A percentile compares a stretch with the other conserved stretches of the same genome.
Evolutionary conservation across 2,329 filamentous ascomycete genomes (phyloP).

Genomic region (Escovopsis sp.): DNA sequence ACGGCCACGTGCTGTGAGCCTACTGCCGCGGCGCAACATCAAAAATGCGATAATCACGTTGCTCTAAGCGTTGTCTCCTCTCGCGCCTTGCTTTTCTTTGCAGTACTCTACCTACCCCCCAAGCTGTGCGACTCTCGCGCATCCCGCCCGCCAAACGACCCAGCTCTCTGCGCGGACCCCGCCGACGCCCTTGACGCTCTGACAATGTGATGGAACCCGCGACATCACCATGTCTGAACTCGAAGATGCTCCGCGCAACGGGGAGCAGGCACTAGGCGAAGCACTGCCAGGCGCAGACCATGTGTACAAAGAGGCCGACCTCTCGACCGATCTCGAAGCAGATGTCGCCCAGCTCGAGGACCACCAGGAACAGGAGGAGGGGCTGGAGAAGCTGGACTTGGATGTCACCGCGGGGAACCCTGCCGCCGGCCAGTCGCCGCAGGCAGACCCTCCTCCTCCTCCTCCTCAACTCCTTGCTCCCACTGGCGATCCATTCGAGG

Average conservation of each 20-base stretch:
- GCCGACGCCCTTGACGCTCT: neutral
- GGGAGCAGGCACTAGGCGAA: slow-evolving; percentile 26
- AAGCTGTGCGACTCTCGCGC: too few relatives aligned
- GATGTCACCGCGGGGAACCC: neutral
- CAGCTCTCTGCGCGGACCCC: neutral
- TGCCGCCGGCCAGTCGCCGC: too few relatives aligned
- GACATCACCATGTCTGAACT: slow-evolving; percentile 32
- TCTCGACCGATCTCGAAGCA: slow-evolving; percentile 4
- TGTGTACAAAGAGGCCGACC: neutral
- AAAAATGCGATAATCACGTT: too few relatives aligned
- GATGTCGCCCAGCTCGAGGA: slow-evolving; percentile 10
- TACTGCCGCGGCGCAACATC: too few relatives aligned
- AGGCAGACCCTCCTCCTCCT: slow-evolving; percentile 9
- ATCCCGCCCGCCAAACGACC: too few relatives aligned
- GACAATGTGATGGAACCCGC: slow-evolving; percentile 24
- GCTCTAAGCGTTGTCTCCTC: too few relatives aligned
- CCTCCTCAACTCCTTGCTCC: slow-evolving; percentile 20
- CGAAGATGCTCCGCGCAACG: slow-evolving; percentile 28
- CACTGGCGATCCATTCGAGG: slow-evolving; percentile 33
- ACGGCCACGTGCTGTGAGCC: too few relatives aligned
- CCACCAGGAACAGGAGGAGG: slow-evolving; percentile 5
- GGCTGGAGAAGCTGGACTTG: neutral
- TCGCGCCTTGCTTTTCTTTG: too few relatives aligned
- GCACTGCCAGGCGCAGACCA: slow-evolving; percentile 23
- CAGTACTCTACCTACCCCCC: too few relatives aligned